A percentile compares a stretch with the other conserved stretches of the same genome.
phyloP scores from a whole-genome alignment of 2,329 filamentous ascomycete species.

The Golovinomyces cichoracearum region DNA sequence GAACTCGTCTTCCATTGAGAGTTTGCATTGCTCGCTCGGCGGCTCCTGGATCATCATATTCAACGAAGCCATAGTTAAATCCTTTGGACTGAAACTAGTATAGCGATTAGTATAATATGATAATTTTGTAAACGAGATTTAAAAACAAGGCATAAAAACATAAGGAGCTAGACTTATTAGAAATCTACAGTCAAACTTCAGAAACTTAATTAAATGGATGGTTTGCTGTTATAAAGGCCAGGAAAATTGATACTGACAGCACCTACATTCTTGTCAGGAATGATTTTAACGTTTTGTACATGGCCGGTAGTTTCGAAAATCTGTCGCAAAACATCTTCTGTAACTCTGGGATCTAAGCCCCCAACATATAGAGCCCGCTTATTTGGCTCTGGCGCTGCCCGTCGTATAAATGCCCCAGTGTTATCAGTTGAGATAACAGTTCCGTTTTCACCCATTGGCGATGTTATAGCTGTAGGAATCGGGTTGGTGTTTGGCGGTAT shows the following conservation, averaged over 20 bases:
- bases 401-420: conserved; percentile 55
- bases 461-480: conserved; percentile 76
- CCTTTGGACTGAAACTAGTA: conserved; percentile 50
- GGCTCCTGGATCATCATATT: conserved; percentile 91
- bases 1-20: conserved; percentile 78
- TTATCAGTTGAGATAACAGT: conserved; percentile 66
- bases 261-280: conserved; percentile 96
- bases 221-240: no score
- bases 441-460: conserved; percentile 43
- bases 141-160: no score
- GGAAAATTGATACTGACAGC: conserved; percentile 17
- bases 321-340: conserved; percentile 84
- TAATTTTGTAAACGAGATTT: no score
- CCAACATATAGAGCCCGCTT: conserved; percentile 94
- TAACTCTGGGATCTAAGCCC: conserved; percentile 79
- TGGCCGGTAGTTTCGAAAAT: conserved; percentile 98
- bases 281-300: conserved; percentile 97
- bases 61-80: conserved; percentile 96
- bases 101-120: conserved; percentile 12
- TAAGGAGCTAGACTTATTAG: no score
- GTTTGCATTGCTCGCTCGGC: conserved; percentile 95
- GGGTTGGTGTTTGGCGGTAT: conserved; percentile 94
- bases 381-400: conserved; percentile 89
- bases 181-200: not conserved
- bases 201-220: no score